Evolutionary conservation across 441 rosid genomes (phyloP), one percentile per base, ranked within the genome.

Genomic region (Populus trichocarpa): DNA sequence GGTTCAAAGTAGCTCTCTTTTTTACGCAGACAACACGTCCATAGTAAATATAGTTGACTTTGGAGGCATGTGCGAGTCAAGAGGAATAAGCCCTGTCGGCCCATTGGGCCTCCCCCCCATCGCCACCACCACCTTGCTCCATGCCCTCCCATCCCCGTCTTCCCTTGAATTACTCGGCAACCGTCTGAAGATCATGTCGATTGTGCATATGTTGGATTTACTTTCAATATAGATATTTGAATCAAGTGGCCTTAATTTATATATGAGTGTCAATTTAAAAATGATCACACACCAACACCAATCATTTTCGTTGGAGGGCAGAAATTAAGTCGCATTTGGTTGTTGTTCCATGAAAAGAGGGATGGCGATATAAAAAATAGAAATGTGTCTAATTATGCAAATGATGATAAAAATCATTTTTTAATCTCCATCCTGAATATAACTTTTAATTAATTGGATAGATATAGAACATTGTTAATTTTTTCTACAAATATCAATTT

Each of bases 91-190:
- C 32, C 77, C 35, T 11, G 66, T 30, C 36, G 72, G 50, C 78
- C 78, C 72, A 67, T 30, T 68, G 66, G 78, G 72, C 67, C 65
- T 74, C 70, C 38, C 63, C 77, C 13, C 18, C 16, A 16, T 30
- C 32, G 32, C 32, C 32, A 0, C 32, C 69, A 0, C 35, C 38
- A 40, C 36, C n/a, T 20, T 35, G 11, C 61, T 50, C 59, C 32
- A 36, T 42, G 70, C 59, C 69, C 12, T 12, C 13, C 20, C 28
- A 5, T 23, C 74, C 13, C 59, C 53, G 32, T 30, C 32, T 9
- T 14, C 64, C 40, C 35, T 30, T 32, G 5, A 71, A 26, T 71
- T 30, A 32, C 4, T 68, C 70, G 36, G 22, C 12, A 16, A 3
- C 70, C 23, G n/a, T 3, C 13, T 20, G 10, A 16, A 18, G 57